A percentile compares a stretch with the other conserved stretches of the same genome.
Evolutionary conservation across 495 filamentous ascomycete species (phyloP).

Genomic region (Talaromyces adpressus): DNA sequence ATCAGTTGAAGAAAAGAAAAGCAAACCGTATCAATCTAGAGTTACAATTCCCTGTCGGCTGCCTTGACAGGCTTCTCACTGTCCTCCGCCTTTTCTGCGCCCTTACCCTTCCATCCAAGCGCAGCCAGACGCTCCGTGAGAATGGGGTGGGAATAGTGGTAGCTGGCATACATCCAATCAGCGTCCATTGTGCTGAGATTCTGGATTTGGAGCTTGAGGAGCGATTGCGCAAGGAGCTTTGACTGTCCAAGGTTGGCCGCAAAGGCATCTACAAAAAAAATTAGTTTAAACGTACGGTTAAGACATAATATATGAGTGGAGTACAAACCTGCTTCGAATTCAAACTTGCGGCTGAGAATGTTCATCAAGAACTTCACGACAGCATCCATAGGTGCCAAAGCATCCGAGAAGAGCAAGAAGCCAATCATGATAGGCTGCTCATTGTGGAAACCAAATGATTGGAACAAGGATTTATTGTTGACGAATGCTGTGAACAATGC

Average conservation of each 20-base stretch:
- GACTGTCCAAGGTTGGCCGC: constrained; percentile 79
- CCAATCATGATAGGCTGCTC: constrained; percentile 90
- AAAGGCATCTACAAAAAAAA: constrained; percentile 56
- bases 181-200: constrained; percentile 98
- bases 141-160: constrained; percentile 97
- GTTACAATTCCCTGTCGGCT: constrained; percentile 51
- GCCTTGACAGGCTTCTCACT: constrained; percentile 48
- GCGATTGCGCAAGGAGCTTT: constrained; percentile 71
- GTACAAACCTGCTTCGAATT: constrained; percentile 82
- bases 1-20: background rate
- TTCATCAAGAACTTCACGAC: constrained; percentile 93
- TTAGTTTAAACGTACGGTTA: background rate
- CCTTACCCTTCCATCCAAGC: constrained; percentile 71
- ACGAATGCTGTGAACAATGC: constrained; percentile 94
- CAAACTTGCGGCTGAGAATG: constrained; percentile 84
- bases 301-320: background rate
- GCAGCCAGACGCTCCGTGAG: constrained; percentile 88
- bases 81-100: constrained; percentile 44
- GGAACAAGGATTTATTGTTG: constrained; percentile 85
- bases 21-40: background rate
- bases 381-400: constrained; percentile 83
- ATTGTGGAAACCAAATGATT: constrained; percentile 81
- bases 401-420: constrained; percentile 93
- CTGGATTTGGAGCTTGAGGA: constrained; percentile 97
- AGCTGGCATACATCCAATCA: constrained; percentile 95